phyloP scores from a whole-genome alignment of 768 basidiomycete species.

The Amyloporia xantha region DNA sequence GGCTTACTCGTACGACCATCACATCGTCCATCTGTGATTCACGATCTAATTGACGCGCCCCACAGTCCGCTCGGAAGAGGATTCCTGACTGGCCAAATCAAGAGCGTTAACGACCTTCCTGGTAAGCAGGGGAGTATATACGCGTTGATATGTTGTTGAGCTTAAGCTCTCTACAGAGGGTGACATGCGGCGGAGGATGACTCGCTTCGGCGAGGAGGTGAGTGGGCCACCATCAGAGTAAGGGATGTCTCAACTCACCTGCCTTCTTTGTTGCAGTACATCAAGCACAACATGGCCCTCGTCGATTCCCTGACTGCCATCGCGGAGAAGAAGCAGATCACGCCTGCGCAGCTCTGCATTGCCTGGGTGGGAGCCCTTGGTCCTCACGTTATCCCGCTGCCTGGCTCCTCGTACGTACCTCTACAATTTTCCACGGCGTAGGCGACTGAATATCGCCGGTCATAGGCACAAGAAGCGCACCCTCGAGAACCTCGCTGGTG shows the following conservation, averaged over 20 bases:
- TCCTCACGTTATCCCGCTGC: constrained; percentile 33
- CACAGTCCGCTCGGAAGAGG: constrained; percentile 48
- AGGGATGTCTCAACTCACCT: neutral
- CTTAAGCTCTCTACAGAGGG: constrained; percentile 5
- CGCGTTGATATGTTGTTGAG: no score
- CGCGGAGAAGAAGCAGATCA: constrained; percentile 35
- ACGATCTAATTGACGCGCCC: neutral
- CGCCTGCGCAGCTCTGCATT: constrained; percentile 33
- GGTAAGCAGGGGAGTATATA: no score
- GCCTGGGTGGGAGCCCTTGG: constrained; percentile 24
- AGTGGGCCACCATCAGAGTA: neutral
- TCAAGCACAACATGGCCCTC: constrained; percentile 35
- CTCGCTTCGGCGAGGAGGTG: constrained; percentile 17
- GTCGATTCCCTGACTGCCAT: constrained; percentile 36
- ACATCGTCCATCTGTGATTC: neutral
- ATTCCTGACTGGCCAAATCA: constrained; percentile 46
- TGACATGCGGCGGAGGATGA: constrained; percentile 12
- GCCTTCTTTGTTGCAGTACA: constrained; percentile 15
- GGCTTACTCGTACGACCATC: constrained; percentile 42
- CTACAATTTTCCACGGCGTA: no score
- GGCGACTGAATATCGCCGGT: no score
- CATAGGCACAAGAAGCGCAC: constrained; percentile 33
- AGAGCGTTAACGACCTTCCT: constrained; percentile 27
- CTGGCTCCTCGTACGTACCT: constrained; percentile 33
- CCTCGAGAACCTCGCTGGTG: constrained; percentile 35